Percentiles rank a stretch among this genome's conserved stretches.
Evolutionary conservation across 164 flowering plant genomes (phyloP).

Genomic region (Vitis cinerea): DNA sequence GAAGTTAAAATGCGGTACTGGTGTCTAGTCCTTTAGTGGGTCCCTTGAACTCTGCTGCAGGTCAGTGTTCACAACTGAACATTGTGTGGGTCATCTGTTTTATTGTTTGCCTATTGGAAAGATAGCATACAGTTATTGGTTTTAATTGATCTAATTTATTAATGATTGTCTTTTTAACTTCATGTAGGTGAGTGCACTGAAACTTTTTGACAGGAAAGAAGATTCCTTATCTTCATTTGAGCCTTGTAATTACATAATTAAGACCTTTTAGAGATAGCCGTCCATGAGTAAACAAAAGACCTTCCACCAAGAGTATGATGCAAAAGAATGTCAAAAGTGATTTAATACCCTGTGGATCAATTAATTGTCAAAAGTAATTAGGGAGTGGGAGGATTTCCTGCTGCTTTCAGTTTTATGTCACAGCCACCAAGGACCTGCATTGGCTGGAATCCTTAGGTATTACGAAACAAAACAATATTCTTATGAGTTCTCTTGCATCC

Average conservation of each 20-base stretch:
- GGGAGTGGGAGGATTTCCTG: not conserved
- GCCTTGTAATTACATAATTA: not conserved
- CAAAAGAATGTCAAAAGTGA: slow-evolving; percentile 17
- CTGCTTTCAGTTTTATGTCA: not conserved
- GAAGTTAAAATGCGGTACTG: too few relatives aligned
- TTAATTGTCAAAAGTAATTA: slow-evolving; percentile 14
- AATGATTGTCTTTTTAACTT: slow-evolving; percentile 6
- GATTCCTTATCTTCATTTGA: slow-evolving; percentile 26
- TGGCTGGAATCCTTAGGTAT: slow-evolving; percentile 3
- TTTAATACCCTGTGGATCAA: slow-evolving; percentile 5
- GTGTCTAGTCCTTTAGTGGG: slow-evolving; percentile 5
- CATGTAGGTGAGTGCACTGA: slow-evolving; percentile 11
- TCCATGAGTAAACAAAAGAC: slow-evolving; percentile 24
- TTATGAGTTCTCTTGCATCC: too few relatives aligned
- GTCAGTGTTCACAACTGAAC: not conserved
- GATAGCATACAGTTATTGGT: not conserved
- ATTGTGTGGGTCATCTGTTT: slow-evolving; percentile 5
- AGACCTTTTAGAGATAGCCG: slow-evolving; percentile 7
- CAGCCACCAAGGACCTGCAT: not conserved
- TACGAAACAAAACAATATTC: not conserved
- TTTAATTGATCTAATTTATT: slow-evolving; percentile 5
- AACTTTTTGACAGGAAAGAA: slow-evolving; percentile 18
- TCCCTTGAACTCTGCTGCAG: not conserved
- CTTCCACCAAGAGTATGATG: slow-evolving; percentile 14
- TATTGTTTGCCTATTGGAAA: slow-evolving; percentile 5